Percentiles rank a stretch among this genome's conserved stretches.
Conservation (phyloP, 2,329 filamentous ascomycete genomes). For the Colletotrichum noveboracense region DNA sequence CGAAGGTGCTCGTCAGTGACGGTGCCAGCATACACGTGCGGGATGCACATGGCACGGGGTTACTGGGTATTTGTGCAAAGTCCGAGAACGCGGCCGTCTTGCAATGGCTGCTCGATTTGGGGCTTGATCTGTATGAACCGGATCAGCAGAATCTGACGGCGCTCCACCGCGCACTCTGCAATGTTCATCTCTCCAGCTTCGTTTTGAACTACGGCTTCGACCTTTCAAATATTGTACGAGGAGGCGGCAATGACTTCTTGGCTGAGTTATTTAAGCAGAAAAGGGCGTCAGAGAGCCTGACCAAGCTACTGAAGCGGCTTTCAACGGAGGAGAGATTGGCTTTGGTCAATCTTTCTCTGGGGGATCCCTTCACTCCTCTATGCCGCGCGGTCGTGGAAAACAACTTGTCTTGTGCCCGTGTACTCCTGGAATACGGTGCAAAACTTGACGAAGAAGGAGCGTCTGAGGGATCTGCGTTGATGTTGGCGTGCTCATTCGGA, state of each 20-base stretch:
- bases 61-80: constrained; percentile 5
- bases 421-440: constrained; percentile 12
- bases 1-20: constrained; percentile 30
- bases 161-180: not conserved
- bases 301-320: not conserved
- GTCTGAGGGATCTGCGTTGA: constrained; percentile 21
- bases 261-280: not conserved
- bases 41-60: not conserved
- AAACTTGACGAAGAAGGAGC: constrained; percentile 9
- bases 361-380: not conserved
- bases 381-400: not conserved
- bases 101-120: constrained; percentile 9
- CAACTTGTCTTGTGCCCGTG: not conserved
- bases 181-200: not conserved
- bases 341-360: not conserved
- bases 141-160: constrained; percentile 12
- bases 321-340: not conserved
- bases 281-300: not conserved
- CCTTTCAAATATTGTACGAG: not conserved
- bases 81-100: constrained; percentile 7
- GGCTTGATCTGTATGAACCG: constrained; percentile 15
- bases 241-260: not conserved
- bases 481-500: constrained; percentile 18
- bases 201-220: constrained; percentile 5
- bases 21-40: constrained; percentile 26